Percentiles rank a stretch among this genome's conserved stretches.
Conservation (phyloP, 345 rosid species). For the Carallia pectinifolia region DNA sequence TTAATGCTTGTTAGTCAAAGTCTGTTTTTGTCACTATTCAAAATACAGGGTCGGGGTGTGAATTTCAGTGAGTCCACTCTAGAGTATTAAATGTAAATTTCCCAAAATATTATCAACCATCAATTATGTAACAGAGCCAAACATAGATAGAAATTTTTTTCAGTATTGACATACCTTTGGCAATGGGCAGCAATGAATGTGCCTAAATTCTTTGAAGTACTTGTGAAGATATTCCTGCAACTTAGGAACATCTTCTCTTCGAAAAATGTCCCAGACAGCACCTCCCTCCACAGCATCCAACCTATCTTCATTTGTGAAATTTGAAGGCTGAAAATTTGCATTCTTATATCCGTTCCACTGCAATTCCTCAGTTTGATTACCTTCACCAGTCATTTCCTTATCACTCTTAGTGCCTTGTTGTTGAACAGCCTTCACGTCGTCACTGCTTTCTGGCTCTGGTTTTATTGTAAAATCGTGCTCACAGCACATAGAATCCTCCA, state of each 20-base stretch:
- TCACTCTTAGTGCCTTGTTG: neutral
- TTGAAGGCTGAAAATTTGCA: conserved; percentile 12
- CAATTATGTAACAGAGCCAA: neutral
- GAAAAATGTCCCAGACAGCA: conserved; percentile 79
- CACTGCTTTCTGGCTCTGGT: conserved; percentile 3
- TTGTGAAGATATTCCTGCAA: conserved; percentile 54
- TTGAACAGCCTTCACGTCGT: neutral
- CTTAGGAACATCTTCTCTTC: conserved; percentile 66
- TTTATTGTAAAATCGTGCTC: neutral
- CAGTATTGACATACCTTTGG: conserved; percentile 35
- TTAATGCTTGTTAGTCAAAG: too few species aligned
- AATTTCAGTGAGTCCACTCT: too few species aligned
- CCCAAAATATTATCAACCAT: neutral
- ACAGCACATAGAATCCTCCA: too few species aligned
- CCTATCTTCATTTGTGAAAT: neutral
- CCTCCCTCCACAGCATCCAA: conserved; percentile 44
- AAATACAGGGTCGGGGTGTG: too few species aligned
- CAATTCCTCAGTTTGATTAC: neutral
- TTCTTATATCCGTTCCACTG: neutral
- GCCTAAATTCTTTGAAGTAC: conserved; percentile 76
- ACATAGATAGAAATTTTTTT: neutral
- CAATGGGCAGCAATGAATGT: conserved; percentile 50
- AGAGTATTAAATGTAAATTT: too few species aligned
- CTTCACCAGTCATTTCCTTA: neutral
- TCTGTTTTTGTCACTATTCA: too few species aligned